phyloP scores from a whole-genome alignment of 306 rosid species.

The Acacia confusa region DNA sequence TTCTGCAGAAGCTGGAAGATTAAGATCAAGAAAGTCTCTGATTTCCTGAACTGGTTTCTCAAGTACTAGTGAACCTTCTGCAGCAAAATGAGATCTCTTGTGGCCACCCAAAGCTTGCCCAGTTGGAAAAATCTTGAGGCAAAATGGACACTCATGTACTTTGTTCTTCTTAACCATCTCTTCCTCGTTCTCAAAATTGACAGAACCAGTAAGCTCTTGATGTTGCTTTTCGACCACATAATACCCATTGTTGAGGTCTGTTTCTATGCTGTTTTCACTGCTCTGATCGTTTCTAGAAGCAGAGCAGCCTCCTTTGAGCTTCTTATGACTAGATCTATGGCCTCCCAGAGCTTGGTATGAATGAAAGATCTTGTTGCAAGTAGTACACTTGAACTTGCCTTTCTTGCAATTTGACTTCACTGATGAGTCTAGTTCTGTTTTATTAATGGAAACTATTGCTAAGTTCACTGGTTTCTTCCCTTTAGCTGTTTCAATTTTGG shows the following conservation, averaged over 20 bases:
- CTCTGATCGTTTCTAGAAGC: slow-evolving; percentile 52
- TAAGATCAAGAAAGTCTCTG: slow-evolving; percentile 82
- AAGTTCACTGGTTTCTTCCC: slow-evolving; percentile 30
- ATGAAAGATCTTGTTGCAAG: slow-evolving; percentile 71
- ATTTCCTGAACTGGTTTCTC: slow-evolving; percentile 56
- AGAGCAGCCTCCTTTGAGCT: slow-evolving; percentile 67
- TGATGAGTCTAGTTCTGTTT: slow-evolving; percentile 38
- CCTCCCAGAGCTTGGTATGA: slow-evolving; percentile 97
- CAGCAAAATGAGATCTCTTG: slow-evolving; percentile 76
- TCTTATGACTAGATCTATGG: slow-evolving; percentile 89
- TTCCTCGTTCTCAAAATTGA: slow-evolving; percentile 16
- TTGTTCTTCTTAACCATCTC: slow-evolving; percentile 45
- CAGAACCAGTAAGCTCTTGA: slow-evolving; percentile 22
- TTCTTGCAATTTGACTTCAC: slow-evolving; percentile 46
- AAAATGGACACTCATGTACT: slow-evolving; percentile 74
- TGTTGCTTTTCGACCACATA: slow-evolving; percentile 25
- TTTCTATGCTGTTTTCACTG: slow-evolving; percentile 66
- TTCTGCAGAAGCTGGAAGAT: slow-evolving; percentile 79
- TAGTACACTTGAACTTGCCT: slow-evolving; percentile 71
- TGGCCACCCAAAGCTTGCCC: slow-evolving; percentile 99
- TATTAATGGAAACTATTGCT: slow-evolving; percentile 31
- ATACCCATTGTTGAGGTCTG: slow-evolving; percentile 32
- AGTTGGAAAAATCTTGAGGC: slow-evolving; percentile 64
- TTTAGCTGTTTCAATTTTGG: slow-evolving; percentile 27
- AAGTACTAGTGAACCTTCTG: slow-evolving; percentile 18